phyloP scores from a whole-genome alignment of 768 basidiomycete genomes.

The Saitozyma podzolica region DNA sequence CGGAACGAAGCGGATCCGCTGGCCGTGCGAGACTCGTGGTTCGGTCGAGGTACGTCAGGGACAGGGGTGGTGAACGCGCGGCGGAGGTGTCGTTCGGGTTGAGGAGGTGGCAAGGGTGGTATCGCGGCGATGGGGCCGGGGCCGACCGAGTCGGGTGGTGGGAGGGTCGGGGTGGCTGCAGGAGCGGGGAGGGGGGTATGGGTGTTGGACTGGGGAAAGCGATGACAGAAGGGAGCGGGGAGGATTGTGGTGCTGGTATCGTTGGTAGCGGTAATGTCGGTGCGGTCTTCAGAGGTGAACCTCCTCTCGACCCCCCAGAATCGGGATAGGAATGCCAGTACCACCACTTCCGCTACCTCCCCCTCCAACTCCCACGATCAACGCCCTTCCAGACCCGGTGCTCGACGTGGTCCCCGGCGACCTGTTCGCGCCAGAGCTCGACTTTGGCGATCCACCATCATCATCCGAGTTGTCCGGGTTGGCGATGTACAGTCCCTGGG shows the following conservation, averaged over 20 bases:
- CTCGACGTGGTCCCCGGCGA: conserved; percentile 31
- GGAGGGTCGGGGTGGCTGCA: conserved; percentile 1
- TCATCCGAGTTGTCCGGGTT: conserved; percentile 47
- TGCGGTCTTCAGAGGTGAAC: not conserved
- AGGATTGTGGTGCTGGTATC: conserved; percentile 40
- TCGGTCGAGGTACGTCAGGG: conserved; percentile 11
- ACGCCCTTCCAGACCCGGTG: conserved; percentile 14
- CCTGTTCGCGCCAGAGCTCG: conserved; percentile 11
- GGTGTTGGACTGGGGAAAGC: conserved; percentile 13
- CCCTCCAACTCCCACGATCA: not conserved
- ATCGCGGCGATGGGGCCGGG: not conserved
- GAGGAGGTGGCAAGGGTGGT: conserved; percentile 43
- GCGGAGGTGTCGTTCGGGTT: conserved; percentile 42
- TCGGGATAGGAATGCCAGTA: no score
- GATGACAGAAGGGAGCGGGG: conserved; percentile 24
- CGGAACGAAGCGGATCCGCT: conserved; percentile 13
- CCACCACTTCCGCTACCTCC: conserved; percentile 1
- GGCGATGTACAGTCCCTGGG: conserved; percentile 38
- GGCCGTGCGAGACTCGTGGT: conserved; percentile 25
- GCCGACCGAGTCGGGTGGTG: not conserved
- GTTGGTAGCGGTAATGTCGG: conserved; percentile 13
- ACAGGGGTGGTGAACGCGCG: conserved; percentile 38
- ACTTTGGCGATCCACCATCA: conserved; percentile 16
- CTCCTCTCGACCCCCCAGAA: no score
- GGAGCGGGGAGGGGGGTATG: conserved; percentile 9